These are phyloP conservation scores for Bromus sterilis DNA, from an alignment of 176 grass and related monocot genomes.

Conservation along the genomic window DNA sequence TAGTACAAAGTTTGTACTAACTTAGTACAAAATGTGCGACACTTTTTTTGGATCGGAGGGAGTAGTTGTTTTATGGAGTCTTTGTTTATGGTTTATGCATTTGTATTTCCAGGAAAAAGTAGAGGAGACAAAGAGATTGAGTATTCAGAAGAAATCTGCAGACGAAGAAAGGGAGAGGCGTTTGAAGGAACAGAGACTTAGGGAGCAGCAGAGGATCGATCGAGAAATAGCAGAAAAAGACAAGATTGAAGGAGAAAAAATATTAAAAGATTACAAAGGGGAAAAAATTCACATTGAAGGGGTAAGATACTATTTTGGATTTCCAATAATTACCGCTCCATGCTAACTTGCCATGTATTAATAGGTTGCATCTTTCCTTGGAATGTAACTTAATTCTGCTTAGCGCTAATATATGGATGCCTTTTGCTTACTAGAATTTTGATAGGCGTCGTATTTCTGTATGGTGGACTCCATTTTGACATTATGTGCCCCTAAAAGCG, in stretches of 20 bases:
- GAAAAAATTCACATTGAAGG: constrained; percentile 70
- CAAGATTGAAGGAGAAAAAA: not conserved
- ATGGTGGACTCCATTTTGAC: not conserved
- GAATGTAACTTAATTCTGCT: not conserved
- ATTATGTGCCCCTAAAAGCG: not conserved
- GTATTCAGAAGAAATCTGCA: constrained; percentile 42
- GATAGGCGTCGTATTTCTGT: not conserved
- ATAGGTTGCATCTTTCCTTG: not conserved
- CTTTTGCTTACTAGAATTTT: not conserved
- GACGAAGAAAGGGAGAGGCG: constrained; percentile 60
- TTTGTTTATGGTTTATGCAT: not conserved
- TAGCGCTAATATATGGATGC: not conserved
- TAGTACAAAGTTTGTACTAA: no score
- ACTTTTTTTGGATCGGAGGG: no score
- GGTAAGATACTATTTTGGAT: constrained; percentile 33
- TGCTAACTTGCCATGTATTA: not conserved
- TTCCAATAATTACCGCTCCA: not conserved
- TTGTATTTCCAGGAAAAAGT: constrained; percentile 64
- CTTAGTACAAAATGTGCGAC: no score
- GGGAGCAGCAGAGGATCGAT: constrained; percentile 62
- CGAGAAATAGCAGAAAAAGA: constrained; percentile 60
- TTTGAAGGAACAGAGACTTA: constrained; percentile 45
- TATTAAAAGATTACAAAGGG: constrained; percentile 35
- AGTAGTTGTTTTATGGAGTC: not conserved
- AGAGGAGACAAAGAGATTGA: constrained; percentile 64